Evolutionary conservation across 371 early-diverging fungal species (phyloP).

Genomic region (Thermomucor indicae-seudaticae): DNA sequence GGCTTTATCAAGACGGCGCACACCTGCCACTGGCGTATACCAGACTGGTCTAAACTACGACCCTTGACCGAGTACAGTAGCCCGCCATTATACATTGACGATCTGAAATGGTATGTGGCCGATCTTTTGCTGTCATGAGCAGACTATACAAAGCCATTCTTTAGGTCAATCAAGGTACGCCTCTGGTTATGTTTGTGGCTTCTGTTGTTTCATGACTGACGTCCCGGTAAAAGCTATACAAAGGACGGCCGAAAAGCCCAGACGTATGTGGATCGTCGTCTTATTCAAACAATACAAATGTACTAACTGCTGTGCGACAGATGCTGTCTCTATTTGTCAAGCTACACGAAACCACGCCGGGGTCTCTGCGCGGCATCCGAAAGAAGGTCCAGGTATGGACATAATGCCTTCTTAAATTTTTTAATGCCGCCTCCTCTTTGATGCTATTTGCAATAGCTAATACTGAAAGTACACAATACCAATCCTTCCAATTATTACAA

Average conservation of each 20-base stretch:
- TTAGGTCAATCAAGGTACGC: conserved; percentile 4
- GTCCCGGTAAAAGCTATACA: conserved; percentile 3
- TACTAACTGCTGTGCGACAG: no score
- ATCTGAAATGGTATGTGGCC: conserved; percentile 7
- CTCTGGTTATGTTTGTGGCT: background rate
- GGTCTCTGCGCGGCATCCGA: conserved; percentile 30
- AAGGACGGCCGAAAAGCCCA: conserved; percentile 6
- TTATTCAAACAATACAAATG: background rate
- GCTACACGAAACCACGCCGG: conserved; percentile 46
- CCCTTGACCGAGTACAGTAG: conserved; percentile 8
- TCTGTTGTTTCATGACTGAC: background rate
- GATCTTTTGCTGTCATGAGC: background rate
- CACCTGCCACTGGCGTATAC: conserved; percentile 12
- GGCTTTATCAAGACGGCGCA: conserved; percentile 9
- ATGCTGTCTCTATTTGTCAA: conserved; percentile 48
- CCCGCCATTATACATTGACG: conserved; percentile 12
- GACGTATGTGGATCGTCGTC: background rate
- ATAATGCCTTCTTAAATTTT: no score
- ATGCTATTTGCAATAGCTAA: no score
- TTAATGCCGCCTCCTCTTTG: no score
- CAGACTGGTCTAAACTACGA: conserved; percentile 7
- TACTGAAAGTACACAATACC: conserved; percentile 48
- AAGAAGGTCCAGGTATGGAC: conserved; percentile 52
- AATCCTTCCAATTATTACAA: conserved; percentile 40
- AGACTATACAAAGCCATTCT: background rate